phyloP scores from a whole-genome alignment of 306 rosid genomes.

The Acacia acuminata region DNA sequence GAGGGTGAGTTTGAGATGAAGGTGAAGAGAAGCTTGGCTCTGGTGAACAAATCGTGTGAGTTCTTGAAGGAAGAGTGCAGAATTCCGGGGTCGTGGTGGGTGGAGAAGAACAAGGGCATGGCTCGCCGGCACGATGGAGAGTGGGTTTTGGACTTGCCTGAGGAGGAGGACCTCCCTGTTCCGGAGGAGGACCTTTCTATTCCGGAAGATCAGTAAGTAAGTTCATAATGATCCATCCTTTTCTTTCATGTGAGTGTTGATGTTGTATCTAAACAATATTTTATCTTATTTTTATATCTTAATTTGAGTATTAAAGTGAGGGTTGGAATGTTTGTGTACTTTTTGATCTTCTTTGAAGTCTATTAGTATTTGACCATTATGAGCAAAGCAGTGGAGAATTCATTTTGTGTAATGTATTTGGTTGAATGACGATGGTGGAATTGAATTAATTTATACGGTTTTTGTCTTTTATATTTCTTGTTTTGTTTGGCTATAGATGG shows the following conservation, averaged over 20 bases:
- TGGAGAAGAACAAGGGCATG: constrained; percentile 74
- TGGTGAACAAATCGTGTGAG: constrained; percentile 64
- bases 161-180: constrained; percentile 59
- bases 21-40: constrained; percentile 67
- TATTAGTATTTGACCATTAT: too few species aligned
- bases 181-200: constrained; percentile 16
- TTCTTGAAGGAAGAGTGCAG: constrained; percentile 41
- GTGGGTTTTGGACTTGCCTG: constrained; percentile 51
- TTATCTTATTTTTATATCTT: not conserved
- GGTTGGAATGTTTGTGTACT: not conserved
- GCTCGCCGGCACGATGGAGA: constrained; percentile 55
- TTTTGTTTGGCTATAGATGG: not conserved
- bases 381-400: not conserved
- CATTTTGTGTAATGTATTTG: too few species aligned
- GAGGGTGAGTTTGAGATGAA: constrained; percentile 48
- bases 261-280: not conserved
- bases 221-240: too few species aligned
- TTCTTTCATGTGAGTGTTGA: not conserved
- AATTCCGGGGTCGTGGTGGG: constrained; percentile 66
- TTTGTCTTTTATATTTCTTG: not conserved
- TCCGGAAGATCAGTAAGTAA: too few species aligned
- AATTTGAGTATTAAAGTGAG: too few species aligned
- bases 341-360: not conserved
- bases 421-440: not conserved
- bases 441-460: too few species aligned